A percentile compares a stretch with the other conserved stretches of the same genome.
phyloP scores from a whole-genome alignment of 2,329 filamentous ascomycete genomes.

The Stemphylium vesicarium region DNA sequence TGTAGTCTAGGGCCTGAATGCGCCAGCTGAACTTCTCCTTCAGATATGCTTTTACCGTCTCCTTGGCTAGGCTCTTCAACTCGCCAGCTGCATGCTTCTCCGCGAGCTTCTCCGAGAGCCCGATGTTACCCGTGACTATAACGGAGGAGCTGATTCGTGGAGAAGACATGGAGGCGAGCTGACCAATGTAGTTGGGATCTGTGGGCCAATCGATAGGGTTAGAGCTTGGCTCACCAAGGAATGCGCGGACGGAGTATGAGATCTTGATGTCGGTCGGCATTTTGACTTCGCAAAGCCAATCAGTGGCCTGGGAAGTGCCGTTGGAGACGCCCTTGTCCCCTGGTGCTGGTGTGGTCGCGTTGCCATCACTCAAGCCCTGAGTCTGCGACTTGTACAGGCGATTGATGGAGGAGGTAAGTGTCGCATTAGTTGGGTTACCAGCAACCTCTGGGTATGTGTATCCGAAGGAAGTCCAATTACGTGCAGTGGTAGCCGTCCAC shows the following conservation, averaged over 20 bases:
- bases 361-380: slow-evolving; percentile 32
- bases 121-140: slow-evolving; percentile 51
- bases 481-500: slow-evolving; percentile 35
- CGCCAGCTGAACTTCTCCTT: slow-evolving; percentile 41
- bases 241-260: slow-evolving; percentile 41
- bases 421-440: slow-evolving; percentile 33
- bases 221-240: slow-evolving; percentile 34
- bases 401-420: slow-evolving; percentile 36
- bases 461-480: slow-evolving; percentile 41
- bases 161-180: slow-evolving; percentile 48
- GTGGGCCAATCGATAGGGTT: slow-evolving; percentile 44
- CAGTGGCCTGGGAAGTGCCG: slow-evolving; percentile 26
- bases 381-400: slow-evolving; percentile 35
- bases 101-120: slow-evolving; percentile 46
- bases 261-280: slow-evolving; percentile 42
- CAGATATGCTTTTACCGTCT: slow-evolving; percentile 32
- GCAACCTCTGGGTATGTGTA: slow-evolving; percentile 44
- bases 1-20: slow-evolving; percentile 38
- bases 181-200: slow-evolving; percentile 51
- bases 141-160: slow-evolving; percentile 45
- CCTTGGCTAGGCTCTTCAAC: slow-evolving; percentile 31
- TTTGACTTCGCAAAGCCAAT: slow-evolving; percentile 41
- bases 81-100: slow-evolving; percentile 33
- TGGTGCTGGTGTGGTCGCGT: slow-evolving; percentile 17
- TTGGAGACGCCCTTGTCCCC: slow-evolving; percentile 5